phyloP scores from a whole-genome alignment of 768 basidiomycete species.

The Hericium rajendrae region DNA sequence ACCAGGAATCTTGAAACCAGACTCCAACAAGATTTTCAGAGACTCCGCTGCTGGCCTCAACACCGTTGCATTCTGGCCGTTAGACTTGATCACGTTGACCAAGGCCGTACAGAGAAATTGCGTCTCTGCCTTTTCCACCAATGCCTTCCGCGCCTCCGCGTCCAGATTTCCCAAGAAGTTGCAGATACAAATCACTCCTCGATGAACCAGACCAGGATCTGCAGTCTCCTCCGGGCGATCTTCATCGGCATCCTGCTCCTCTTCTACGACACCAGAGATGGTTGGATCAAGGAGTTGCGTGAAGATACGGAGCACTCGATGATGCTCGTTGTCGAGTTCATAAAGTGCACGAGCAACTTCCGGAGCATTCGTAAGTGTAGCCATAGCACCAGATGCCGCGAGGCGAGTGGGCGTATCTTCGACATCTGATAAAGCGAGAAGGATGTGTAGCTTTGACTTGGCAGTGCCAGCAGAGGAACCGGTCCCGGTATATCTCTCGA shows the following conservation, averaged over 20 bases:
- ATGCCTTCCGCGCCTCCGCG: constrained; percentile 25
- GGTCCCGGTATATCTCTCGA: constrained; percentile 57
- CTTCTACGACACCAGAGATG: constrained; percentile 24
- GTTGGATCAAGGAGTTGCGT: constrained; percentile 59
- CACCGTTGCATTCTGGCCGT: constrained; percentile 30
- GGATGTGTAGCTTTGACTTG: constrained; percentile 65
- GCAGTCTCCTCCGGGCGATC: constrained; percentile 15
- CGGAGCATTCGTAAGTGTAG: constrained; percentile 59
- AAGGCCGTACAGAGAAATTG: constrained; percentile 48
- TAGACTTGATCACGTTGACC: constrained; percentile 35
- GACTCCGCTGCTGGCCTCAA: constrained; percentile 42
- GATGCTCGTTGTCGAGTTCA: constrained; percentile 53
- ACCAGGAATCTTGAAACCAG: constrained; percentile 5
- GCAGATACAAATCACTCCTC: constrained; percentile 65
- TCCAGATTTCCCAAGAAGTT: constrained; percentile 49
- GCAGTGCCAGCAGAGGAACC: constrained; percentile 25
- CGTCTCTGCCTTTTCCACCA: constrained; percentile 43
- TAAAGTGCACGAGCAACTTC: constrained; percentile 53
- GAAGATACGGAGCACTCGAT: constrained; percentile 55
- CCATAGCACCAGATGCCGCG: constrained; percentile 88
- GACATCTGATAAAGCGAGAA: constrained; percentile 79
- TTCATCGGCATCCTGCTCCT: constrained; percentile 24
- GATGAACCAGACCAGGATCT: constrained; percentile 61
- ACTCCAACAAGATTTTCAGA: constrained; percentile 31
- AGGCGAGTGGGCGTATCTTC: constrained; percentile 78